Percentiles rank a stretch among this genome's conserved stretches.
Evolutionary conservation across 2,329 filamentous ascomycete genomes (phyloP).

Genomic region (Fusarium avenaceum): DNA sequence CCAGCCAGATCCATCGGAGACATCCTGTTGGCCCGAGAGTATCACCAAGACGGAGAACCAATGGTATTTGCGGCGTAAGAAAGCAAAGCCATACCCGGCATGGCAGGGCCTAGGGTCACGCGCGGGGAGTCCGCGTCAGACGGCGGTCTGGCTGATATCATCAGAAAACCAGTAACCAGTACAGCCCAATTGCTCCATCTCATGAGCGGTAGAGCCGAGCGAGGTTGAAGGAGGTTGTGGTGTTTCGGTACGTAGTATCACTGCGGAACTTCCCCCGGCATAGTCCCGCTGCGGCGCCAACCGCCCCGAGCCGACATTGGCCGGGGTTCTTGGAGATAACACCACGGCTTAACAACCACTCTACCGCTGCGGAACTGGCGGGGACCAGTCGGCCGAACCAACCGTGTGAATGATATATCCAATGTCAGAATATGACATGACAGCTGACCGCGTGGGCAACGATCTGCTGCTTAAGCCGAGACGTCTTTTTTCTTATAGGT

Average conservation of each 20-base stretch:
- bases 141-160: conserved; percentile 47
- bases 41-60: conserved; percentile 32
- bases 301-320: conserved; percentile 59
- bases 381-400: conserved; percentile 33
- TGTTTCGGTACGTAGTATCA: conserved; percentile 21
- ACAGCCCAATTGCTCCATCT: conserved; percentile 35
- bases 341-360: conserved; percentile 37
- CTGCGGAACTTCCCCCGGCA: conserved; percentile 51
- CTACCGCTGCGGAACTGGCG: conserved; percentile 39
- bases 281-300: conserved; percentile 50
- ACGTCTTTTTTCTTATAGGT: conserved; percentile 14
- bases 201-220: conserved; percentile 45
- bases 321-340: conserved; percentile 47
- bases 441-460: conserved; percentile 17
- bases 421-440: conserved; percentile 24
- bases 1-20: conserved; percentile 29
- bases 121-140: conserved; percentile 48
- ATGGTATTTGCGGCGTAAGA: conserved; percentile 42
- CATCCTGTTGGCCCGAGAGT: conserved; percentile 30
- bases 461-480: conserved; percentile 41
- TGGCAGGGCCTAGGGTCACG: conserved; percentile 43
- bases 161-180: conserved; percentile 34
- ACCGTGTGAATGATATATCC: conserved; percentile 20
- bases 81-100: conserved; percentile 39
- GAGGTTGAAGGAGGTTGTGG: conserved; percentile 39